Conservation (phyloP, 805 yeast species). For the Starmerella apicola region DNA sequence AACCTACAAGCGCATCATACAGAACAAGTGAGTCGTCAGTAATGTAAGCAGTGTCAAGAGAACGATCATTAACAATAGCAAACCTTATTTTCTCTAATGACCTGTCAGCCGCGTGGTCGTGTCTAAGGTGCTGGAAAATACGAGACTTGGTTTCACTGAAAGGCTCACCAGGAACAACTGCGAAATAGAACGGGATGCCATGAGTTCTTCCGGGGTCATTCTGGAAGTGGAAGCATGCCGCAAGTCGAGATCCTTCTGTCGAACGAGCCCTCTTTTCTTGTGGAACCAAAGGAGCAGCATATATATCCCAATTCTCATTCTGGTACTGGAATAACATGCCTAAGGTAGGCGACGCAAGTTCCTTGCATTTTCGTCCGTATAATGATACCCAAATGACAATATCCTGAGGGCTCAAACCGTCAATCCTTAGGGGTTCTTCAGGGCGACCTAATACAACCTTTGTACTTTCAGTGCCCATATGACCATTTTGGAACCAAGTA, state of each 20-base stretch:
- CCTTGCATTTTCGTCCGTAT: conserved; percentile 2
- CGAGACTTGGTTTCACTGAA: conserved; percentile 52
- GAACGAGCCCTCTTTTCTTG: conserved; percentile 12
- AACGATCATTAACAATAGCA: conserved; percentile 34
- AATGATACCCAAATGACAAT: conserved; percentile 4
- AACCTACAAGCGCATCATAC: conserved; percentile 40
- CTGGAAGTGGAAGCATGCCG: conserved; percentile 63
- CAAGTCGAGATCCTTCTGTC: conserved; percentile 23
- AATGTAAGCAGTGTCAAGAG: conserved; percentile 24
- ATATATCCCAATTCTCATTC: conserved; percentile 40
- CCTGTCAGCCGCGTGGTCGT: conserved; percentile 44
- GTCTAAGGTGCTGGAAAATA: conserved; percentile 55
- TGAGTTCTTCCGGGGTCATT: conserved; percentile 34
- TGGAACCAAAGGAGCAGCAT: conserved; percentile 27
- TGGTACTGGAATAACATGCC: background rate
- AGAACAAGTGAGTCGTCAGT: conserved; percentile 45
- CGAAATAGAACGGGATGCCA: conserved; percentile 70
- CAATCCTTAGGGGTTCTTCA: conserved; percentile 26
- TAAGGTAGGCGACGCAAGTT: conserved; percentile 1
- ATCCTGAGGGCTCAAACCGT: background rate
- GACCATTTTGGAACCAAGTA: conserved; percentile 60
- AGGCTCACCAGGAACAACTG: conserved; percentile 45
- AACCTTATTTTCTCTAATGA: conserved; percentile 68
- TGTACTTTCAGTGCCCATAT: conserved; percentile 27
- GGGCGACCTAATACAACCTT: conserved; percentile 59